Evolutionary conservation across 495 filamentous ascomycete species (phyloP), one percentile per base, ranked within the genome.

Genomic region (Penicillium canescens): DNA sequence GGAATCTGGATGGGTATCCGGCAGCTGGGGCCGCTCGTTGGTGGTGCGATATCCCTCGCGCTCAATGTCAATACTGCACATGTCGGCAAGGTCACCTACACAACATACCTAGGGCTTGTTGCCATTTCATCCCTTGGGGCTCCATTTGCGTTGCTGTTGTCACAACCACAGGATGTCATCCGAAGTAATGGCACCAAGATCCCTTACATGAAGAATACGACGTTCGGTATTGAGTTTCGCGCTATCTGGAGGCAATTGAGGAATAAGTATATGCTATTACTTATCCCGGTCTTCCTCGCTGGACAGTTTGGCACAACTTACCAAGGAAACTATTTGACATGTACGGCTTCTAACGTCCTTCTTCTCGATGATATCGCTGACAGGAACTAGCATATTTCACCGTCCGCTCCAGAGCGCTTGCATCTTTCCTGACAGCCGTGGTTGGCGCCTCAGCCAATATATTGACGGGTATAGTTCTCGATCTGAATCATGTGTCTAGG

Each of bases 1-100:
- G 79, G 74, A 23, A 82, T 83, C 42, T 85, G 82, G 81, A 75
- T 84, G 34, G 76, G 77, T 28, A 76, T 83, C 28, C 76, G 79
- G 9, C 78, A 82, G 40, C 69, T 82, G 24, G 82, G 82, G 6
- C 78, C 80, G 21, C 63, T 85, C 3, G 73, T 84, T 46, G 82
- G 81, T 0, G 72, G 72, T 10, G 75, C 81, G n/a, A 81, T 85
- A 46, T 76, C 78, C 41, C 76, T 85, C 1, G 77, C 71, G 2
- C 64, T 84, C 21, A 85, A 85, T 56, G 69, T 72, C 28, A 60
- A 72, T 24, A 61, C 69, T 5, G 65, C 71, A 16, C 63, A 69
- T 3, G 70, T 68, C 7, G 82, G 82, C 33, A 84, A 81, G 54
- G 79, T 85, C 11, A 75, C 74, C 21, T 81, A 78, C 48, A 68